Evolutionary conservation across 257 asterid genomes (phyloP).

Genomic region (Petunia secreta): DNA sequence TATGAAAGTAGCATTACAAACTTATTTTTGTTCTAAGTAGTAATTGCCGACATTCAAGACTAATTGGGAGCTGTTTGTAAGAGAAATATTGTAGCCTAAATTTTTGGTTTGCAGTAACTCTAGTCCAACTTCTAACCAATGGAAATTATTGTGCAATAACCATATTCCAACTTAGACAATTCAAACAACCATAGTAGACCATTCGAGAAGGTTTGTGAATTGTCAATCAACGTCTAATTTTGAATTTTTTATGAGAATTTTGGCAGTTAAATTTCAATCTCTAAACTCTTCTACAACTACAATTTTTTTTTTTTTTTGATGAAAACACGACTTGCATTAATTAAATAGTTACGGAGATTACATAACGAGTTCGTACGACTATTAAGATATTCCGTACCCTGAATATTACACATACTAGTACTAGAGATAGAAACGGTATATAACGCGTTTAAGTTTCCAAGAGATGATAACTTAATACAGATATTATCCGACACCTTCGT

Average conservation of each 20-base stretch:
- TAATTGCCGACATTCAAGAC: constrained; percentile 14
- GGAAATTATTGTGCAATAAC: background rate
- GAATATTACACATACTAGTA: no score
- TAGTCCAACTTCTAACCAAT: background rate
- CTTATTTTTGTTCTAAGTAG: background rate
- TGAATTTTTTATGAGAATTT: background rate
- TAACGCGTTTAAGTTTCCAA: no score
- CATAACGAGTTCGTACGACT: no score
- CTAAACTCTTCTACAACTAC: no score
- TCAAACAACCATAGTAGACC: background rate
- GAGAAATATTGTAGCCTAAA: background rate
- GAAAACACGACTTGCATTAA: no score
- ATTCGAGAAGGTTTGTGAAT: constrained; percentile 15
- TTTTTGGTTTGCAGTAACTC: no score
- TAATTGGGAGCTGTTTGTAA: background rate
- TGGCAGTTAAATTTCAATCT: background rate
- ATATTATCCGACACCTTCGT: no score
- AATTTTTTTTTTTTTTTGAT: background rate
- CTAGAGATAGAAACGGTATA: no score
- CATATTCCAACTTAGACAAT: background rate
- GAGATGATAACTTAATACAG: no score
- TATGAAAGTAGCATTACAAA: background rate
- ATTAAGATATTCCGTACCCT: no score
- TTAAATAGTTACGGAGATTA: no score
- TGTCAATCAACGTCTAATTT: background rate